phyloP scores from a whole-genome alignment of 768 basidiomycete species.

The Boletus bicolor region DNA sequence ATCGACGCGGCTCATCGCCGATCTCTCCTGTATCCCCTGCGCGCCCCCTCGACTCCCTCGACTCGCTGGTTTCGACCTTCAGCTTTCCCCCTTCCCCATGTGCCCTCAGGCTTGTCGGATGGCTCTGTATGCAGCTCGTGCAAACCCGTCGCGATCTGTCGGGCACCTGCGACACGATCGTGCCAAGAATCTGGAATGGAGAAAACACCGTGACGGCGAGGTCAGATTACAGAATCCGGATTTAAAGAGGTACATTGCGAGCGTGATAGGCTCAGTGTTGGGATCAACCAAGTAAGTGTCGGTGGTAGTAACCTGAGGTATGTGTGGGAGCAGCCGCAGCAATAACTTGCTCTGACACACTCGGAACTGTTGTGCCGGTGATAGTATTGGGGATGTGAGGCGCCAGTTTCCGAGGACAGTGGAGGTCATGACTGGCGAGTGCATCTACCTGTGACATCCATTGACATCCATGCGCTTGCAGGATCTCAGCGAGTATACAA shows the following conservation, averaged over 20 bases:
- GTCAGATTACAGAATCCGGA: conserved; percentile 40
- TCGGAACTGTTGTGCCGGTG: conserved; percentile 4
- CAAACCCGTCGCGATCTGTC: too few relatives aligned
- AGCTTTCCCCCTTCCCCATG: too few relatives aligned
- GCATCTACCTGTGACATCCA: too few relatives aligned
- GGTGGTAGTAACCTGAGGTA: neutral
- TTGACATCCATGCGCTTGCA: too few relatives aligned
- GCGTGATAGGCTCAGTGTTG: conserved; percentile 36
- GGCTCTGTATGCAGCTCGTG: too few relatives aligned
- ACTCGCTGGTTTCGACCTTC: too few relatives aligned
- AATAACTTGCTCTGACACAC: neutral
- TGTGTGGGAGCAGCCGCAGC: conserved; percentile 6
- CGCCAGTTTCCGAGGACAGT: conserved; percentile 14
- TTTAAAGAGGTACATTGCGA: conserved; percentile 45
- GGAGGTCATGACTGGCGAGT: conserved; percentile 1
- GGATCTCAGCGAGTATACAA: neutral
- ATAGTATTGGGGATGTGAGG: conserved; percentile 8
- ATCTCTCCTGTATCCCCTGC: too few relatives aligned
- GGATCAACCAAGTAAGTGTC: conserved; percentile 26
- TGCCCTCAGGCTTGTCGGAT: too few relatives aligned
- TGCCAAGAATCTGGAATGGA: neutral
- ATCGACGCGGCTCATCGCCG: too few relatives aligned
- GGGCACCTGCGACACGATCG: neutral
- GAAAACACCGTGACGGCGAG: too few relatives aligned
- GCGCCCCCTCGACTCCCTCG: too few relatives aligned